Base-by-base conservation (phyloP, 2,329 filamentous ascomycete genomes). In the Leptographium wingfieldii region DNA sequence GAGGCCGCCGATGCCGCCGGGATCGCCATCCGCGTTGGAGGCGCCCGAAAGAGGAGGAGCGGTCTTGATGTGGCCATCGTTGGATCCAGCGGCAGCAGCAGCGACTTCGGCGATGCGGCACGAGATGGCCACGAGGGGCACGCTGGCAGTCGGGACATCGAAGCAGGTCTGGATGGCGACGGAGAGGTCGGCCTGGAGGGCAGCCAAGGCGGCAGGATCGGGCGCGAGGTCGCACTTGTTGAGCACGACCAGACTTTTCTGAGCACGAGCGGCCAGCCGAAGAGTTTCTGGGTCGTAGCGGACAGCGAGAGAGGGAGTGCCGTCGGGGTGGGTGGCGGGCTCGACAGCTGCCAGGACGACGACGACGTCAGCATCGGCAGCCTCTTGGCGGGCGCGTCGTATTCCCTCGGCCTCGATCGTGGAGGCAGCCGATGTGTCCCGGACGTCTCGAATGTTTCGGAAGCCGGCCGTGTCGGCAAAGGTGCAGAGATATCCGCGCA, bases 401-500 rank as follows among this genome's bases (percentile, higher is more conserved):
- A 99, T 97, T 1, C 94, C 94, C 71, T 99, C 94, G 69, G 86
- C 77, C 69, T 99, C 94, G 31, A 38, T 31, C 31, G 12, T 11
- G 5, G 38, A 3, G 4, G 38, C 38, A 14, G 38, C 38, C 14
- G 38, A 10, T 40, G 38, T 14, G 22, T 22, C 22, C 22, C 22
- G 22, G 22, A 22, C 22, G 49, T 16, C 43, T 29, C 25, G 22
- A 3, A 43, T 56, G 22, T 22, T 22, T 22, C 91, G 80, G 65
- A 99, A 83, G 1, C 94, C 94, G 25, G 94, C 94, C 67, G 94
- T 97, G 73, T 99, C 94, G 19, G 92, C 92, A 68, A 99, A 86
- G n/a, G 88, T 89, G 71, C 92, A 95, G 56, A 95, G 83, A 74
- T 88, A 99, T 0, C 94, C 94, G 0, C 86, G 84, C 55, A 99